Percentiles rank a stretch among this genome's conserved stretches.
phyloP scores from a whole-genome alignment of 2,329 filamentous ascomycete genomes.

The Beauveria australis region DNA sequence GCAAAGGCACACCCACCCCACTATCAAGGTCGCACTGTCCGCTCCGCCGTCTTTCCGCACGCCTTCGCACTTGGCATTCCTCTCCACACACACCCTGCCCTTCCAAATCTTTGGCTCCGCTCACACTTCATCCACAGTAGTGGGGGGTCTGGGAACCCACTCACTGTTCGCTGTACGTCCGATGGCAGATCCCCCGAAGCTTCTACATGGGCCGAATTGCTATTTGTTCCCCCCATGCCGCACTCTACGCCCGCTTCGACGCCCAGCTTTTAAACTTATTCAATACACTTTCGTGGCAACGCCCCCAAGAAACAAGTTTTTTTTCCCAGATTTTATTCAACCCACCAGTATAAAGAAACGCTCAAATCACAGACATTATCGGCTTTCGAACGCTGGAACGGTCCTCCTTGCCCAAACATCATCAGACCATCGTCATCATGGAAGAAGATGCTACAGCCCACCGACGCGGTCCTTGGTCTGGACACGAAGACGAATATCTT shows the following conservation, averaged over 20 bases:
- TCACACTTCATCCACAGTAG: background rate
- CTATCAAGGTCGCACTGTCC: background rate
- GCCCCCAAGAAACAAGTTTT: background rate
- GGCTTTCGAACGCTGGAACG: background rate
- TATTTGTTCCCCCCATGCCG: slow-evolving; percentile 11
- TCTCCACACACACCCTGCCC: background rate
- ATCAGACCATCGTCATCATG: slow-evolving; percentile 14
- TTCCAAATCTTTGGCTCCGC: slow-evolving; percentile 10
- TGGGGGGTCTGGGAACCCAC: background rate
- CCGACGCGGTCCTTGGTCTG: slow-evolving; percentile 69
- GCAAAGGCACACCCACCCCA: background rate
- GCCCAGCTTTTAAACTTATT: background rate
- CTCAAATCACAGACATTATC: background rate
- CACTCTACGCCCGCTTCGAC: background rate
- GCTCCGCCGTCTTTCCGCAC: background rate
- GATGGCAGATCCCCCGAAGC: slow-evolving; percentile 12
- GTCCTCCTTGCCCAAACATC: slow-evolving; percentile 3
- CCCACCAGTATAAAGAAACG: background rate
- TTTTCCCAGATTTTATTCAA: background rate
- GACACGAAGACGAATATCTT: slow-evolving; percentile 64
- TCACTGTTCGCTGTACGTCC: slow-evolving; percentile 7
- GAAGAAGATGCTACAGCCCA: slow-evolving; percentile 14
- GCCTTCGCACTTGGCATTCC: background rate
- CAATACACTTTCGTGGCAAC: background rate
- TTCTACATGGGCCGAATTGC: slow-evolving; percentile 14